phyloP scores from a whole-genome alignment of 345 rosid genomes.

The Clausena lansium region DNA sequence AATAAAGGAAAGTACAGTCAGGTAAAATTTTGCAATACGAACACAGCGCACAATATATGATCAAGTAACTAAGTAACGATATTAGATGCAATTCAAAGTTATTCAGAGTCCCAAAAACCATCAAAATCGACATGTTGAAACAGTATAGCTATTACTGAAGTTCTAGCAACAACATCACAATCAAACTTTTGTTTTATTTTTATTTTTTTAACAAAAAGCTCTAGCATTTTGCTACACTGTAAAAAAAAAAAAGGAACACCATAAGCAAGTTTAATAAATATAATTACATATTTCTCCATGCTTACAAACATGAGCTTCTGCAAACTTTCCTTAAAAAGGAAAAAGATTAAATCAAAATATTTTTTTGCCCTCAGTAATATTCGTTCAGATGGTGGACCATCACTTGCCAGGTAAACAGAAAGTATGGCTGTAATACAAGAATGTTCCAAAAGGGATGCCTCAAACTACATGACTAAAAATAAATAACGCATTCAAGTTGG shows the following conservation, averaged over 20 bases:
- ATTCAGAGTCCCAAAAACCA: background rate
- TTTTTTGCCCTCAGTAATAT: background rate
- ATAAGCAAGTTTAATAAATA: background rate
- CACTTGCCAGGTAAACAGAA: no score
- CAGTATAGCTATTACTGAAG: background rate
- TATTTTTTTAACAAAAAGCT: background rate
- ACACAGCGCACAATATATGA: background rate
- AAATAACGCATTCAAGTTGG: background rate
- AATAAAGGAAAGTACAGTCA: background rate
- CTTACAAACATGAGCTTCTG: background rate
- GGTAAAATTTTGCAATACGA: background rate
- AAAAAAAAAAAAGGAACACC: background rate
- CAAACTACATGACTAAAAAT: background rate
- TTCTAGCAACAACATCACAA: background rate
- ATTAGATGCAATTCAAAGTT: background rate
- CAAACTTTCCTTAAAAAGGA: background rate
- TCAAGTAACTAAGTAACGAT: no score
- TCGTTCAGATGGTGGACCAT: background rate
- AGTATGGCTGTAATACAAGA: background rate
- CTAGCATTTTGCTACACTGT: background rate
- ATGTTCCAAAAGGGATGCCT: background rate
- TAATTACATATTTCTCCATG: background rate
- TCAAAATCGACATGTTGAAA: background rate
- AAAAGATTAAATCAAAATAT: background rate
- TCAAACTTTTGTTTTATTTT: no score